phyloP scores from a whole-genome alignment of 2,329 filamentous ascomycete genomes.

The Nectriaceae sp. region DNA sequence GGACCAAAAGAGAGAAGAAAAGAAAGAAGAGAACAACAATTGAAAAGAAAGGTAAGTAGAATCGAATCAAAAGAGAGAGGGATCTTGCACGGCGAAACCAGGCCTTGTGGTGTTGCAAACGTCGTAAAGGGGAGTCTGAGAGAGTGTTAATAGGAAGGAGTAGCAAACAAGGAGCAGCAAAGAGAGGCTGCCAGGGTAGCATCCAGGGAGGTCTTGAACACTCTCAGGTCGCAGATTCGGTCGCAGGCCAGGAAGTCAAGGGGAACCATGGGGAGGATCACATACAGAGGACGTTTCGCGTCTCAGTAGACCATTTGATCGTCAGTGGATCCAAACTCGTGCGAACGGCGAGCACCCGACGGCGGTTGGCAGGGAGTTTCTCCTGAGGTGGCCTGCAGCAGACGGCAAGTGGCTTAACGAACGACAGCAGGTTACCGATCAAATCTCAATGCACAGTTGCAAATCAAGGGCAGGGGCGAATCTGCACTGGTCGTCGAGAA shows the following conservation, averaged over 20 bases:
- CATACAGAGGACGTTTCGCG: not conserved
- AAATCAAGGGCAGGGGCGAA: not conserved
- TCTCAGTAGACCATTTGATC: not conserved
- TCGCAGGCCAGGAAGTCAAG: not conserved
- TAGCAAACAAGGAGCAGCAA: not conserved
- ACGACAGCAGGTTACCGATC: not conserved
- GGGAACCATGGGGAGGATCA: not conserved
- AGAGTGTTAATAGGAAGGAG: not conserved
- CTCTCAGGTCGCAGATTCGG: not conserved
- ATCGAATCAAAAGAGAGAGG: conserved; percentile 18
- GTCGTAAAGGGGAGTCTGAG: conserved; percentile 17
- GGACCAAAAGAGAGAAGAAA: not conserved
- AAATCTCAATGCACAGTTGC: not conserved
- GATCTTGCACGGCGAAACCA: conserved; percentile 26
- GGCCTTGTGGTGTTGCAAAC: conserved; percentile 22
- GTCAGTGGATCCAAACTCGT: not conserved
- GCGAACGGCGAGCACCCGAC: not conserved
- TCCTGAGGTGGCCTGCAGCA: not conserved
- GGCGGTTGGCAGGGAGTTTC: not conserved
- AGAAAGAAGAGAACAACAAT: conserved; percentile 5
- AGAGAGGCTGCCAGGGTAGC: not conserved
- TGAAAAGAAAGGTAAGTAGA: conserved; percentile 13
- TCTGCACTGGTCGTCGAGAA: not conserved
- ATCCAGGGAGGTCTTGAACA: not conserved
- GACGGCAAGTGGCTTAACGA: not conserved